Percentiles rank a stretch among this genome's conserved stretches.
phyloP scores from a whole-genome alignment of 306 rosid species.

The Cicer arietinum region DNA sequence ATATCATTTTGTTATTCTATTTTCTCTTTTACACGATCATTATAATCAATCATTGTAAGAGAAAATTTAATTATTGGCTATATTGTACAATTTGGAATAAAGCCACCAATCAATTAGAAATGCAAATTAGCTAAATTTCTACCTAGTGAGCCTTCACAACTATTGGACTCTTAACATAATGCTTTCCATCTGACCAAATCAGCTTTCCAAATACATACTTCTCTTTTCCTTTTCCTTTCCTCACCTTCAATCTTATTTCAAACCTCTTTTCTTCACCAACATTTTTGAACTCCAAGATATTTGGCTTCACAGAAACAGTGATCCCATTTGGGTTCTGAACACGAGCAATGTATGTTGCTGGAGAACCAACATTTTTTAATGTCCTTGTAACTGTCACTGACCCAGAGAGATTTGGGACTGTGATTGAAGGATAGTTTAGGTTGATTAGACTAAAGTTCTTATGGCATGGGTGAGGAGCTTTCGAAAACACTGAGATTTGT shows the following conservation, averaged over 20 bases:
- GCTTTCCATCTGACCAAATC: conserved; percentile 84
- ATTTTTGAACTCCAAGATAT: conserved; percentile 58
- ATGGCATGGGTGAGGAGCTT: conserved; percentile 52
- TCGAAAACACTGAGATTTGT: conserved; percentile 56
- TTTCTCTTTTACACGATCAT: conserved; percentile 27
- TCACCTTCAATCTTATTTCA: conserved; percentile 51
- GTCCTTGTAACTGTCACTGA: conserved; percentile 63
- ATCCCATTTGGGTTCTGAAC: conserved; percentile 62
- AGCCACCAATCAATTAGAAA: conserved; percentile 19
- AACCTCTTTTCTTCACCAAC: conserved; percentile 76
- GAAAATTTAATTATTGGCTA: conserved; percentile 1
- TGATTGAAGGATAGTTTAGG: conserved; percentile 86
- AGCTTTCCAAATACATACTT: conserved; percentile 72
- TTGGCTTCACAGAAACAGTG: conserved; percentile 63
- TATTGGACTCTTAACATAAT: conserved; percentile 76
- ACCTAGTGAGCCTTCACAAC: conserved; percentile 62
- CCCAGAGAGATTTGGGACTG: conserved; percentile 68
- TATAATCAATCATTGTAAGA: conserved; percentile 14
- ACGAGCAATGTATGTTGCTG: conserved; percentile 60
- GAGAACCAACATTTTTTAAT: conserved; percentile 77
- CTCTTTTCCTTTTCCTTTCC: conserved; percentile 44
- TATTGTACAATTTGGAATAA: conserved; percentile 34
- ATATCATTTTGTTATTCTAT: neutral
- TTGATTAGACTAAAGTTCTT: conserved; percentile 52
- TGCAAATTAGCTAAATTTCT: conserved; percentile 34